Evolutionary conservation across 1,139 yeast genomes (phyloP), one percentile per base, ranked within the genome.

Genomic region (Scheffersomyces illinoinensis): DNA sequence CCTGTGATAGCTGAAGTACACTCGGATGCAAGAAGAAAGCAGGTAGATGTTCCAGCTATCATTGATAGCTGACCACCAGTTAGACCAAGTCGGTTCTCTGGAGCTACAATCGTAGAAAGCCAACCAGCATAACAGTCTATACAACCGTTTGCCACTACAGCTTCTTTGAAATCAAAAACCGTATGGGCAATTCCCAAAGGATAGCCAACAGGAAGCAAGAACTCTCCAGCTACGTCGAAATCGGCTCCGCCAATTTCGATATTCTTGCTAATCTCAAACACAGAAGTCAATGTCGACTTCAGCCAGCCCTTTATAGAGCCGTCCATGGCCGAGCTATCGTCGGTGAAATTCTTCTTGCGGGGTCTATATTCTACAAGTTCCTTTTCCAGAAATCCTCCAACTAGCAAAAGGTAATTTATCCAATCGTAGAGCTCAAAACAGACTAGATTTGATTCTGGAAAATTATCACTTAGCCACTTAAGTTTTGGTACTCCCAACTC

Each of bases 41-140:
- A 86, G 0, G 89, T 85, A 5, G 88, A 85, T 0, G 89, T 86
- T 0, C 89, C 89, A 1, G 89, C 89, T 10, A 85, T 81, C 83
- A 85, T 79, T 2, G 84, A 75, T 20, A 85, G 62, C 8, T 74
- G 66, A 10, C 43, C 62, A 39, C 59, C 63, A 1, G 10, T 67
- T 61, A 62, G 69, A 61, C 3, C 52, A 6, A 51, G 39, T 23
- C 50, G 53, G n/a, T 54, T 52, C 18, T 39, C 57, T 5, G 57
- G 58, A 20, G 48, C 52, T 1, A 53, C 47, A 8, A 64, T 53
- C 1, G 81, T 73, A 1, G 79, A 71, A 8, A 84, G 68, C 84
- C 86, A 85, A 2, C 87, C 85, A 0, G 85, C 82, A 63, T 86
- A 85, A 57, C 89, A 83, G 65, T 86, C 89, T 51, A 85, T 85